A percentile compares a stretch with the other conserved stretches of the same genome.
Conservation (phyloP, 192 early-diverging fungal species). For the Coemansia sp. region DNA sequence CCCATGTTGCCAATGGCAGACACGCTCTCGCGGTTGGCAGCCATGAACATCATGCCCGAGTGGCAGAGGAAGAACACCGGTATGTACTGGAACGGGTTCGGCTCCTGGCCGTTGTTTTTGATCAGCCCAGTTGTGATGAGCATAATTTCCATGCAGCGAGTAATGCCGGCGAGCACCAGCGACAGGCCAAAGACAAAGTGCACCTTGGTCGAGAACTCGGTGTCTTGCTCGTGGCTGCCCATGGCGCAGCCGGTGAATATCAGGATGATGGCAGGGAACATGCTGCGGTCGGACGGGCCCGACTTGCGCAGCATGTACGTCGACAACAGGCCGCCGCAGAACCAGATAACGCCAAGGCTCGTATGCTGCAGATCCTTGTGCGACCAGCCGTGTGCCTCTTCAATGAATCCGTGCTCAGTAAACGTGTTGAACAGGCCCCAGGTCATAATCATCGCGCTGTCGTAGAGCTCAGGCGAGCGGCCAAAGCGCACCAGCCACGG, state of each 20-base stretch:
- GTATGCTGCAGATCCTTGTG: slow-evolving; percentile 68
- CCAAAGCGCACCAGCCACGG: slow-evolving; percentile 56
- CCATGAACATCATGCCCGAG: slow-evolving; percentile 63
- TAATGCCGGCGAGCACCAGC: slow-evolving; percentile 55
- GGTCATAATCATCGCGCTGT: slow-evolving; percentile 59
- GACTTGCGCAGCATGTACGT: slow-evolving; percentile 50
- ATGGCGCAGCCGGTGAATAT: slow-evolving; percentile 61
- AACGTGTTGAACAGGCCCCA: slow-evolving; percentile 71
- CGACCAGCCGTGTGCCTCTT: slow-evolving; percentile 54
- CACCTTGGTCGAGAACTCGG: slow-evolving; percentile 56
- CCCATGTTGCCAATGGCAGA: slow-evolving; percentile 35
- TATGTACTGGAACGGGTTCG: slow-evolving; percentile 51
- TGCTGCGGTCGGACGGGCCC: slow-evolving; percentile 44
- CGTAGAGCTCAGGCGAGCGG: slow-evolving; percentile 65
- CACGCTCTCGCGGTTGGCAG: slow-evolving; percentile 58
- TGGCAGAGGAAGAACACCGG: slow-evolving; percentile 54
- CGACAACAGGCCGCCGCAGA: slow-evolving; percentile 58
- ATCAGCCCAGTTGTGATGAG: slow-evolving; percentile 36
- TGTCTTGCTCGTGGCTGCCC: slow-evolving; percentile 57
- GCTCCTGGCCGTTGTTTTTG: slow-evolving; percentile 12
- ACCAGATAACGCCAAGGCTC: slow-evolving; percentile 66
- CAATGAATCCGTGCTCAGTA: slow-evolving; percentile 62
- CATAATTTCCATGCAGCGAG: slow-evolving; percentile 58
- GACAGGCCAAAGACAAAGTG: slow-evolving; percentile 65
- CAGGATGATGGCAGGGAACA: slow-evolving; percentile 61